Base-by-base conservation (phyloP, 2,329 filamentous ascomycete genomes). In the Nemania abortiva region DNA sequence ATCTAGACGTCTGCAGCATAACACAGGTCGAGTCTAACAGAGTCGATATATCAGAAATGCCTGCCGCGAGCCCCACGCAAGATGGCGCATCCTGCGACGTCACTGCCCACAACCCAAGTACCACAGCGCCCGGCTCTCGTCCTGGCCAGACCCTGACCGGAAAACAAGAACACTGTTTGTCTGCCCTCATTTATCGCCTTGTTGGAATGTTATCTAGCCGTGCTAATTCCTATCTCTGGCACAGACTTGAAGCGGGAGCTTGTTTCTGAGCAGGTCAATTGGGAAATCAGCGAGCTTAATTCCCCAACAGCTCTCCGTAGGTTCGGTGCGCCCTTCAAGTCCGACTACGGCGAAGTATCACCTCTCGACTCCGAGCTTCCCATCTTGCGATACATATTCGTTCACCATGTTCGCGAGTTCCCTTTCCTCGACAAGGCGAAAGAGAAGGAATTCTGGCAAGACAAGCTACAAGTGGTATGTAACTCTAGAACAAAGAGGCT, bases 371-470 rank as follows among this genome's bases (percentile, higher is more conserved):
- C 95, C 1, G 95, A 98, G 75, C 86, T 99, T 31, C 96, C 96
- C 20, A 92, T 99, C 71, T 85, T 99, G 70, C 90, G 96, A 73
- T 98, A 96, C 83, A 97, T 99, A 77, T 99, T 99, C 79, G 96
- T 98, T 63, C 92, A 98, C 79, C 95, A 98, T 90, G 90, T 99
- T 68, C 94, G 96, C 77, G 97, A 98, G 77, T 99, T 99, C 77
- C 96, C 96, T 0, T 99, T 99, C 78, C 88, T 99, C 72, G 94
- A 99, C 82, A 94, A 97, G 85, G 96, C 96, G 24, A 92, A 90
- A 77, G 96, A 99, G 87, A 97, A 98, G 87, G 96, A 99, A 82
- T 99, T 99, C 78, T 99, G 96, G 96, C 96, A 99, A 83, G 94
- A 98, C 79, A 98, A 97, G 81, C 85, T 99, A 69, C 96, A 99